Evolutionary conservation across 306 rosid genomes (phyloP), one percentile per base, ranked within the genome.

Genomic region (Arachis stenosperma): DNA sequence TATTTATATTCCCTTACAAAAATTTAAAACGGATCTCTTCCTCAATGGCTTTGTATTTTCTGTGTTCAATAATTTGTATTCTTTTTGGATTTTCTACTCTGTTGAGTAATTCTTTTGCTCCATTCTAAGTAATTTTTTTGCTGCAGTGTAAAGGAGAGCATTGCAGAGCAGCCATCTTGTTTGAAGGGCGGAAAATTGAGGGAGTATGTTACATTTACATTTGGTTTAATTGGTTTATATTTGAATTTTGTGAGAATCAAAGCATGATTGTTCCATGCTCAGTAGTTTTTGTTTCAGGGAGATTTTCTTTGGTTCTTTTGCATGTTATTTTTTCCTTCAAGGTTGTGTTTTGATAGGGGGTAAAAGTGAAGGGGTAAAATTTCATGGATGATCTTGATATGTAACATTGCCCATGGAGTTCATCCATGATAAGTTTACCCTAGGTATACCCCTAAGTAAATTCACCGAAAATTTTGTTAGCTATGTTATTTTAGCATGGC

Each of bases 131-230:
- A 75, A 17, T 66, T 69, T 61, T 12, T 47, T 64, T 11, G 36
- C 65, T 77, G 85, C 97, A 95, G 99, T 75, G 81, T 95, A 78
- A 95, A 95, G 84, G 99, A 95, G 89, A 90, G 86, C 84, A 85
- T 92, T 62, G 88, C 92, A 9, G 97, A 92, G 79, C 99, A 90
- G 86, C 99, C 99, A 67, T 67, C 84, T 62, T 77, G 76, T 82
- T 87, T 95, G 81, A 84, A 46, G 13, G 83, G 97, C 17, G 99
- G 99, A 83, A 95, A 77, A 82, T 85, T 95, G 78, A 90, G 99
- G 80, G 99, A 95, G 99, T 95, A 78, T 77, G 99, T 92, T 57
- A 53, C 74, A 64, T 70, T 44, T 73, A 55, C 51, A 8, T 59
- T 13, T 70, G 14, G 14, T 75, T 75, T 76, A 5, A 8, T 61